phyloP scores from a whole-genome alignment of 1,284 basidiomycete species.

The Farysia itapuensis region DNA sequence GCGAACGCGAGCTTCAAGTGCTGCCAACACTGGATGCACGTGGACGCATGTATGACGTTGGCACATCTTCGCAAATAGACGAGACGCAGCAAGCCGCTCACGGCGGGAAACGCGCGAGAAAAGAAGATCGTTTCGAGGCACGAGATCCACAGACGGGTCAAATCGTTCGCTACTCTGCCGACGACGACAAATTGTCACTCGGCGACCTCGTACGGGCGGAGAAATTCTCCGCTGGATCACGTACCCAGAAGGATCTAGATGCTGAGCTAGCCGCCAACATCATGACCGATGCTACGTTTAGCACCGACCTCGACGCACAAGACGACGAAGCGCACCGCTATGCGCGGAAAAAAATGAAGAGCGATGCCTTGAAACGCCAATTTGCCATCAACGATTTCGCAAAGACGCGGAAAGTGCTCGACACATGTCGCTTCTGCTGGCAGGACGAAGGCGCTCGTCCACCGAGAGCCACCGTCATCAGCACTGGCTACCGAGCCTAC shows the following conservation, averaged over 20 bases:
- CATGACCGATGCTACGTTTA: conserved; percentile 80
- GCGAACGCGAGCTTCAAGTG: conserved; percentile 68
- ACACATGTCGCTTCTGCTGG: conserved; percentile 70
- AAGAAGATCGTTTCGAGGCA: conserved; percentile 72
- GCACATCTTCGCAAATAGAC: conserved; percentile 66
- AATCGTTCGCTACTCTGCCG: conserved; percentile 59
- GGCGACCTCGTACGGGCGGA: conserved; percentile 93
- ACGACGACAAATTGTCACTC: conserved; percentile 82
- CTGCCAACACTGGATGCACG: conserved; percentile 84
- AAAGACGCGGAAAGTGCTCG: conserved; percentile 83
- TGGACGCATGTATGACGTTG: conserved; percentile 88
- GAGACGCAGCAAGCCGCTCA: conserved; percentile 50
- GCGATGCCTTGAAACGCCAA: conserved; percentile 91
- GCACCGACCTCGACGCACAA: conserved; percentile 76
- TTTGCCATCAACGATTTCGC: conserved; percentile 96
- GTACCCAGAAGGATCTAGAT: conserved; percentile 88
- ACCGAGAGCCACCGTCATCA: conserved; percentile 81
- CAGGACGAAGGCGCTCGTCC: conserved; percentile 63
- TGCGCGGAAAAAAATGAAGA: conserved; percentile 88
- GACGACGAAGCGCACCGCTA: conserved; percentile 94
- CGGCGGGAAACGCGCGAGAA: conserved; percentile 67
- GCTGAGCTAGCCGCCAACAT: conserved; percentile 85
- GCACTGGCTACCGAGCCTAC: conserved; percentile 85
- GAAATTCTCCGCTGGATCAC: conserved; percentile 79
- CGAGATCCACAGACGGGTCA: conserved; percentile 72